phyloP scores from a whole-genome alignment of 805 yeast genomes.

The Zygosaccharomyces rouxii region DNA sequence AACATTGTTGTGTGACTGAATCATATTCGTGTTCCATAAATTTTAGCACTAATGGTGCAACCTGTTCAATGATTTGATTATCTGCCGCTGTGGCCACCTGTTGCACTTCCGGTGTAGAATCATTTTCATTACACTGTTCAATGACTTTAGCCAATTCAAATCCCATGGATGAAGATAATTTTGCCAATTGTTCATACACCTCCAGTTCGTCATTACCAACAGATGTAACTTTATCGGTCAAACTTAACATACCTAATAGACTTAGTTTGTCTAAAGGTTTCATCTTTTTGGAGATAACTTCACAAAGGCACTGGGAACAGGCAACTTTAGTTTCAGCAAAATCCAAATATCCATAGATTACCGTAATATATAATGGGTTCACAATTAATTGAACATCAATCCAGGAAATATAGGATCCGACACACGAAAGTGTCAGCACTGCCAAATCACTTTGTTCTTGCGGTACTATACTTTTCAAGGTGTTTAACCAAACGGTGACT shows the following conservation, averaged over 20 bases:
- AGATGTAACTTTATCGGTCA: constrained; percentile 47
- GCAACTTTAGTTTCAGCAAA: constrained; percentile 46
- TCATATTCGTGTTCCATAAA: constrained; percentile 81
- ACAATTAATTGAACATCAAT: constrained; percentile 76
- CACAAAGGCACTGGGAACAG: constrained; percentile 49
- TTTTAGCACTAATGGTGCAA: constrained; percentile 68
- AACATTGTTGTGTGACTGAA: constrained; percentile 78
- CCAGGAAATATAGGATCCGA: constrained; percentile 92
- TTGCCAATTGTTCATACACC: constrained; percentile 72
- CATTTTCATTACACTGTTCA: constrained; percentile 45
- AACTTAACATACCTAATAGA: constrained; percentile 61
- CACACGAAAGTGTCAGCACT: constrained; percentile 44
- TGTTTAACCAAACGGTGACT: constrained; percentile 62
- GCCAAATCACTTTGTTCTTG: constrained; percentile 26
- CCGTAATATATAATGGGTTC: constrained; percentile 50
- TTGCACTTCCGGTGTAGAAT: constrained; percentile 35
- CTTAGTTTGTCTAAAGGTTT: constrained; percentile 59
- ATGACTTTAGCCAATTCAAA: constrained; percentile 67
- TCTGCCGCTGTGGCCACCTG: constrained; percentile 38
- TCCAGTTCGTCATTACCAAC: constrained; percentile 47
- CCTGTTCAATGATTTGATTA: constrained; percentile 47
- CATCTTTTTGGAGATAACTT: constrained; percentile 75
- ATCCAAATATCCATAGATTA: constrained; percentile 56
- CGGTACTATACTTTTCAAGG: constrained; percentile 21
- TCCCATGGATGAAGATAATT: constrained; percentile 67